Evolutionary conservation across 1,284 basidiomycete species (phyloP).

Genomic region (Cryptococcus sp.): DNA sequence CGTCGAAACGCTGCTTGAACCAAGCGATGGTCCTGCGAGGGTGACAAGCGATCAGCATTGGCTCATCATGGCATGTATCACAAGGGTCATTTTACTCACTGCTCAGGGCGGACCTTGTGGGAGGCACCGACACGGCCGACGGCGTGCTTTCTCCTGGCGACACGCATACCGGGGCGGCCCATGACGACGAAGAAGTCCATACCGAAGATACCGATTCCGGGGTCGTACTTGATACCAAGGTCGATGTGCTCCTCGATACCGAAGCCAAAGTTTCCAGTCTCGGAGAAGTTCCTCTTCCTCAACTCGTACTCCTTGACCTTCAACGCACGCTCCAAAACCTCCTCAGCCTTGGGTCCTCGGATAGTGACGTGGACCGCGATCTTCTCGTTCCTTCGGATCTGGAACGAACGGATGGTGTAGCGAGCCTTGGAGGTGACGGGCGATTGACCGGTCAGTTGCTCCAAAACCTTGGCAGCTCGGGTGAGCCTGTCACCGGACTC

Average conservation of each 20-base stretch:
- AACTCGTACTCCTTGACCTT: slow-evolving; percentile 99
- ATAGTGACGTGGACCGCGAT: slow-evolving; percentile 99
- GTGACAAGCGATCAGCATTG: slow-evolving; percentile 39
- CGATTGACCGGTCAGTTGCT: slow-evolving; percentile 99
- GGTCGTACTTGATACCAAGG: slow-evolving; percentile 96
- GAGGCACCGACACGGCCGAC: slow-evolving; percentile 81
- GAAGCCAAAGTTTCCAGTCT: slow-evolving; percentile 98
- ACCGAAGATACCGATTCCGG: slow-evolving; percentile 94
- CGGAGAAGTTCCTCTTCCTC: slow-evolving; percentile 82
- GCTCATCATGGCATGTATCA: not conserved
- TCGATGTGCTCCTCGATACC: slow-evolving; percentile 99
- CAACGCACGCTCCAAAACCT: slow-evolving; percentile 97
- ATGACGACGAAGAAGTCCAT: slow-evolving; percentile 99
- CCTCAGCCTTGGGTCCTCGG: slow-evolving; percentile 98
- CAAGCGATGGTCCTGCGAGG: slow-evolving; percentile 72
- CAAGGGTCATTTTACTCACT: slow-evolving; percentile 48
- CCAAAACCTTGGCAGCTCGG: slow-evolving; percentile 97
- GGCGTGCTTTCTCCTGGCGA: slow-evolving; percentile 88
- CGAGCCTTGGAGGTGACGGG: slow-evolving; percentile 99
- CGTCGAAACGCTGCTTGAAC: slow-evolving; percentile 99
- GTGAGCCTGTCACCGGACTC: slow-evolving; percentile 99
- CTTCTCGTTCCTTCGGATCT: slow-evolving; percentile 99
- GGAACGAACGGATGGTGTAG: slow-evolving; percentile 98
- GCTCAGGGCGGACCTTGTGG: slow-evolving; percentile 89
- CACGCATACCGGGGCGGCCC: slow-evolving; percentile 92